These are phyloP conservation scores for Scolecobasidium constrictum DNA, from an alignment of 2,329 filamentous ascomycete species.

Conservation along the genomic window DNA sequence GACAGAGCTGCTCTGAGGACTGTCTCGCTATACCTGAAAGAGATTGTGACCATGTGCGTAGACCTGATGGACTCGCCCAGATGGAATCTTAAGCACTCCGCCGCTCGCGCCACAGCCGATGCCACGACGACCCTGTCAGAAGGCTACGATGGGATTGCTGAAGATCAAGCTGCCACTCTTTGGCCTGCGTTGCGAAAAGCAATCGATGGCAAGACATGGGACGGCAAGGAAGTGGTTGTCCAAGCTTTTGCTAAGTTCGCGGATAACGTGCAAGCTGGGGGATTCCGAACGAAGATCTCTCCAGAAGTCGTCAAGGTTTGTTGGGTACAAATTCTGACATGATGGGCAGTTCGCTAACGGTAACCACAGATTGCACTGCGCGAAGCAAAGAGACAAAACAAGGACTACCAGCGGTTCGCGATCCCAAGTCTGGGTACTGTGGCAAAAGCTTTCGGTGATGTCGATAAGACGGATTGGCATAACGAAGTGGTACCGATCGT, in stretches of 20 bases:
- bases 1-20: slow-evolving; percentile 84
- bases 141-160: slow-evolving; percentile 46
- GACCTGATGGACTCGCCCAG: slow-evolving; percentile 65
- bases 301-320: slow-evolving; percentile 38
- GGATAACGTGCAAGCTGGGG: slow-evolving; percentile 40
- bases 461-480: slow-evolving; percentile 47
- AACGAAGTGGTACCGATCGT: slow-evolving; percentile 55
- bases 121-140: slow-evolving; percentile 44
- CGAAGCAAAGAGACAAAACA: slow-evolving; percentile 87
- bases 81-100: slow-evolving; percentile 86
- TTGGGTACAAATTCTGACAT: not conserved
- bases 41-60: slow-evolving; percentile 62
- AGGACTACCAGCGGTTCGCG: slow-evolving; percentile 68
- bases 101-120: slow-evolving; percentile 69
- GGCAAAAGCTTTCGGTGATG: slow-evolving; percentile 54
- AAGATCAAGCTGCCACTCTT: slow-evolving; percentile 49
- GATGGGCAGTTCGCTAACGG: not conserved
- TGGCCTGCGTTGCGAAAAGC: slow-evolving; percentile 81
- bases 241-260: slow-evolving; percentile 71
- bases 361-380: slow-evolving; percentile 56
- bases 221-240: slow-evolving; percentile 79
- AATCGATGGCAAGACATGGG: slow-evolving; percentile 80
- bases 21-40: slow-evolving; percentile 71
- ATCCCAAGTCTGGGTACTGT: slow-evolving; percentile 64
- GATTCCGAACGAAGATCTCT: slow-evolving; percentile 3